phyloP scores from a whole-genome alignment of 2,329 filamentous ascomycete genomes.

The Fusarium multiceps region DNA sequence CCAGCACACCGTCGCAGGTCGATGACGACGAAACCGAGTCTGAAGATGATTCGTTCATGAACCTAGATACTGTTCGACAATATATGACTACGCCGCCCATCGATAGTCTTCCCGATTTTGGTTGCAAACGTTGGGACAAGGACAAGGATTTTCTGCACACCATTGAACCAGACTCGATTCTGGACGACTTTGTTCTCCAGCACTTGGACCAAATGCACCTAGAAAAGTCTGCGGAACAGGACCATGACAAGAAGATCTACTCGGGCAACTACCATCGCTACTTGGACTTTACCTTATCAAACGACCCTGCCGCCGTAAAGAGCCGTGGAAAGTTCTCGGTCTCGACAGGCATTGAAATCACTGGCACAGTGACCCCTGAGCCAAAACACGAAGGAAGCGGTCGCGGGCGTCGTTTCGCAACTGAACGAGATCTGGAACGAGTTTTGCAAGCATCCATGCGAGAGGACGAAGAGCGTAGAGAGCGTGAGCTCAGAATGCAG shows the following conservation, averaged over 20 bases:
- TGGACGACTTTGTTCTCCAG: slow-evolving; percentile 60
- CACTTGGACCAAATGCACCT: slow-evolving; percentile 58
- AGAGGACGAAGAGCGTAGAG: slow-evolving; percentile 76
- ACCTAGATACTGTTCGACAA: slow-evolving; percentile 61
- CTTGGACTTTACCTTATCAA: slow-evolving; percentile 66
- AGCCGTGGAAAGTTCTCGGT: slow-evolving; percentile 65
- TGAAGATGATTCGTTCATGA: slow-evolving; percentile 63
- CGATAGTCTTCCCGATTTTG: slow-evolving; percentile 63
- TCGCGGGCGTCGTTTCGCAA: slow-evolving; percentile 68
- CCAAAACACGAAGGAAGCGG: slow-evolving; percentile 67
- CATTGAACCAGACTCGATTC: slow-evolving; percentile 53
- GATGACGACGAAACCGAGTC: slow-evolving; percentile 66
- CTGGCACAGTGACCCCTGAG: slow-evolving; percentile 60
- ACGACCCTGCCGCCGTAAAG: slow-evolving; percentile 65
- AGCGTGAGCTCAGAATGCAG: slow-evolving; percentile 72
- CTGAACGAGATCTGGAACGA: slow-evolving; percentile 78
- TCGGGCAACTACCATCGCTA: slow-evolving; percentile 62
- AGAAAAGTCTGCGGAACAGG: slow-evolving; percentile 54
- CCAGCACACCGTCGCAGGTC: slow-evolving; percentile 62
- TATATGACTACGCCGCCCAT: slow-evolving; percentile 66
- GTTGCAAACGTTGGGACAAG: slow-evolving; percentile 60
- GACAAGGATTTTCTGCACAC: slow-evolving; percentile 59
- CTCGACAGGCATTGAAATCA: slow-evolving; percentile 50
- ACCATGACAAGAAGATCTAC: slow-evolving; percentile 56
- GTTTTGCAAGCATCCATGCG: slow-evolving; percentile 77